These are phyloP conservation scores for Clonostachys rosea DNA, from an alignment of 2,329 filamentous ascomycete genomes.

Conservation along the genomic window DNA sequence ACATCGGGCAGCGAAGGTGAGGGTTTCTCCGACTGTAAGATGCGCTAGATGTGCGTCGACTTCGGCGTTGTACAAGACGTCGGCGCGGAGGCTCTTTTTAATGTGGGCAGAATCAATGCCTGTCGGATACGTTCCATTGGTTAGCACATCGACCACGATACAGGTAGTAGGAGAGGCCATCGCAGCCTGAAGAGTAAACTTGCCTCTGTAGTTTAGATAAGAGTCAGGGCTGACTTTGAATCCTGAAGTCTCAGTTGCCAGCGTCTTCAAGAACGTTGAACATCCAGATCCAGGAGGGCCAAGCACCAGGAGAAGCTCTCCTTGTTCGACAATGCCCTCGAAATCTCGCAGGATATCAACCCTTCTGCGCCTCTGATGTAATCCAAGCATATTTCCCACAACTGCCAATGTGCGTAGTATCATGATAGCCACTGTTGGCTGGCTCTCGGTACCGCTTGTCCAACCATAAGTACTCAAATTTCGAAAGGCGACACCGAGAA, in stretches of 20 bases:
- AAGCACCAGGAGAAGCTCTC: constrained; percentile 53
- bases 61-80: constrained; percentile 60
- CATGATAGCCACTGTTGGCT: constrained; percentile 13
- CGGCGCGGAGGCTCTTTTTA: constrained; percentile 55
- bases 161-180: too few species aligned
- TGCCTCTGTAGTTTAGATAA: constrained; percentile 58
- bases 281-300: constrained; percentile 52
- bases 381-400: constrained; percentile 5
- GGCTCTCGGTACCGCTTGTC: constrained; percentile 12
- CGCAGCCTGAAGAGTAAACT: constrained; percentile 23
- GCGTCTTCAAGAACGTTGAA: constrained; percentile 58
- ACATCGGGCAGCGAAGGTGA: constrained; percentile 56
- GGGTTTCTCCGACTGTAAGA: constrained; percentile 56
- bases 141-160: too few species aligned
- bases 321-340: constrained; percentile 45
- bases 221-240: constrained; percentile 55
- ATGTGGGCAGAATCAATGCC: constrained; percentile 43
- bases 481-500: constrained; percentile 18
- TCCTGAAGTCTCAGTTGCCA: constrained; percentile 57
- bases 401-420: constrained; percentile 7
- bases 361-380: constrained; percentile 11
- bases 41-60: constrained; percentile 58
- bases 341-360: constrained; percentile 45
- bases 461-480: constrained; percentile 18
- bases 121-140: constrained; percentile 3